Conservation (phyloP, 345 rosid genomes). For the Lumnitzera racemosa region DNA sequence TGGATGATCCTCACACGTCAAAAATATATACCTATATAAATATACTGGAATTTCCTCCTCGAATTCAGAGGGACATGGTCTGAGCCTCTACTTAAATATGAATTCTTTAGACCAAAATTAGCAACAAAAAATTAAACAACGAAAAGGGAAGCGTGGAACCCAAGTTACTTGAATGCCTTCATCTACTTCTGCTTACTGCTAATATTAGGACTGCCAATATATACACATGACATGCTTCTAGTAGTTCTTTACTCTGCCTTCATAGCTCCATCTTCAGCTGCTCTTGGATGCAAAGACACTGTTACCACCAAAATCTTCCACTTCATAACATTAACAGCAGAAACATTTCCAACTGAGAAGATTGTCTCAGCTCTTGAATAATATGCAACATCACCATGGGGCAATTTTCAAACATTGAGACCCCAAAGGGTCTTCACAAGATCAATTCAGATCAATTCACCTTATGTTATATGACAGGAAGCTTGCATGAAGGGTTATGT, state of each 20-base stretch:
- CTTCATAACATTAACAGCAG: conserved; percentile 6
- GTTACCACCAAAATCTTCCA: conserved; percentile 10
- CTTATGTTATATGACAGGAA: too few species aligned
- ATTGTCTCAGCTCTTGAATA: not conserved
- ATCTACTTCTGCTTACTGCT: conserved; percentile 27
- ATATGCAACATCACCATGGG: too few species aligned
- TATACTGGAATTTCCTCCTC: conserved; percentile 20
- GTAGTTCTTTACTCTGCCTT: conserved; percentile 27
- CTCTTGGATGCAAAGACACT: conserved; percentile 50
- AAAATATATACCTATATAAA: not conserved
- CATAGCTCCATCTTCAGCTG: conserved; percentile 59
- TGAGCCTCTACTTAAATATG: conserved; percentile 21
- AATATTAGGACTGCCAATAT: conserved; percentile 14
- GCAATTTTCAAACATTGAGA: too few species aligned
- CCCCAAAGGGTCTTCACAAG: too few species aligned
- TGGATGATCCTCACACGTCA: conserved; percentile 16
- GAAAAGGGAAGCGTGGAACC: conserved; percentile 14
- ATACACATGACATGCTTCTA: conserved; percentile 26
- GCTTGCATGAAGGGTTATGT: too few species aligned
- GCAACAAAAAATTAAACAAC: not conserved
- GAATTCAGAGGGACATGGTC: conserved; percentile 18
- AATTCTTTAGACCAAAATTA: conserved; percentile 8
- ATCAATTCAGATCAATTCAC: too few species aligned
- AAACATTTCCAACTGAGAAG: not conserved
- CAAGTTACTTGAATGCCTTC: conserved; percentile 20